Conservation (phyloP, 163 green algal genomes). For the Scenedesmus sp. region DNA sequence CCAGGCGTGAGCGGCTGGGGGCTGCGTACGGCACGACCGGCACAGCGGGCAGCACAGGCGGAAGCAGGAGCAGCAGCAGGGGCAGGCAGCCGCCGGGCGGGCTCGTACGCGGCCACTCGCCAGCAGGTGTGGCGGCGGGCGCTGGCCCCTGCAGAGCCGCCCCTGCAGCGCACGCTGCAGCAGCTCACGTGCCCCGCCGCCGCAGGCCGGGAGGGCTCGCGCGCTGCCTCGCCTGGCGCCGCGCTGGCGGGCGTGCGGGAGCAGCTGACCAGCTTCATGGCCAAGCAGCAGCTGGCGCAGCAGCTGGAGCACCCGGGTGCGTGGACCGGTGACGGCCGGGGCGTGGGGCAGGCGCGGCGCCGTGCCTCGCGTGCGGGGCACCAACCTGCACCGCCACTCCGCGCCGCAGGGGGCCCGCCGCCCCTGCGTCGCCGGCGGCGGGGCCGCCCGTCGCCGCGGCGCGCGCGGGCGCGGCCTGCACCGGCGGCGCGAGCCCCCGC, state of each 20-base stretch:
- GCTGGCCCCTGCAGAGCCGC: background rate
- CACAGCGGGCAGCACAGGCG: background rate
- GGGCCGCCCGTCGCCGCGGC: too few relatives aligned
- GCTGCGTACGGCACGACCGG: conserved; percentile 19
- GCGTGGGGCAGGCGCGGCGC: too few relatives aligned
- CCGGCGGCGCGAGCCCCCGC: background rate
- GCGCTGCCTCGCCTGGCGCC: conserved; percentile 45
- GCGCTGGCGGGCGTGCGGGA: conserved; percentile 72
- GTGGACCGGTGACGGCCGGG: background rate
- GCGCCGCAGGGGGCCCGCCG: too few relatives aligned
- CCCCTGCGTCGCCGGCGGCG: too few relatives aligned
- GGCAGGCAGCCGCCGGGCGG: background rate
- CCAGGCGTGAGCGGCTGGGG: conserved; percentile 21
- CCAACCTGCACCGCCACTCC: too few relatives aligned
- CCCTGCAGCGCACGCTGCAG: background rate
- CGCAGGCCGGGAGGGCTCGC: background rate
- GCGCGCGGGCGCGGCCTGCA: background rate
- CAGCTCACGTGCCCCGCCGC: background rate
- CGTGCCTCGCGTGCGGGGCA: too few relatives aligned
- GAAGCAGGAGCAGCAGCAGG: conserved; percentile 16
- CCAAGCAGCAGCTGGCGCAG: conserved; percentile 27
- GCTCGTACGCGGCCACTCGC: background rate
- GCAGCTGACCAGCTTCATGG: conserved; percentile 66
- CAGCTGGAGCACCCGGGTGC: conserved; percentile 17
- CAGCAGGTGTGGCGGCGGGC: background rate